Evolutionary conservation across 1,284 basidiomycete genomes (phyloP), one percentile per base, ranked within the genome.

Genomic region (Vanrija humicola): DNA sequence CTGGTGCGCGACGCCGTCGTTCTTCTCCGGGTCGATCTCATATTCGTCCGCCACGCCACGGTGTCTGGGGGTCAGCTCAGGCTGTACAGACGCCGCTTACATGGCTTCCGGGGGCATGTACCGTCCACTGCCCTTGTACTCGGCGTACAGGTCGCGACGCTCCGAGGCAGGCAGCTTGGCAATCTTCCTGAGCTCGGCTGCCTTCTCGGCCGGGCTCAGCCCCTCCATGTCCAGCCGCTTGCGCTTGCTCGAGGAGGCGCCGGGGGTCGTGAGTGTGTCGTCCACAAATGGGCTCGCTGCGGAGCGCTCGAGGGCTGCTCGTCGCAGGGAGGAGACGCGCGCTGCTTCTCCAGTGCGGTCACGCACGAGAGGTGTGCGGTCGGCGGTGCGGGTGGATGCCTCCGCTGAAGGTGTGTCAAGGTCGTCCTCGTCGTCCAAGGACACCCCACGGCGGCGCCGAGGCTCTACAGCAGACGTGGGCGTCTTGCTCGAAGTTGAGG

Each of bases 1-100:
- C 64, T 85, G 83, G 66, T 83, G 86, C 43, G 77, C 76, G 6
- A 84, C 58, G 1, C 89, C 89, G 2, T 80, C 78, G 68, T 94
- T 93, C 21, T 74, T 77, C 9, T 77, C 76, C 1, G 84, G 82
- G 63, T 89, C 80, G 51, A 93, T 86, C 60, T 83, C 82, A 68
- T 81, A 91, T 16, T 79, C 73, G 14, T 83, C 80, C 59, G 87
- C 86, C 61, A 89, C 83, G 0, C 82, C 80, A 28, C 75, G 73
- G 15, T 77, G 43, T 3, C 69, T 73, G 39, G 63, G 46, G 18
- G 40, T 19, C 43, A 45, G 43, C 29, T 18, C 5, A 23, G 21
- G 5, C 5, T 15, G 21, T 25, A 3, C 19, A 21, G 16, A 19
- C 18, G 16, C 16, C 6, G 59, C 68, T 61, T 45, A 70, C 70